Evolutionary conservation across 345 rosid species (phyloP).

Genomic region (Brassica juncea): DNA sequence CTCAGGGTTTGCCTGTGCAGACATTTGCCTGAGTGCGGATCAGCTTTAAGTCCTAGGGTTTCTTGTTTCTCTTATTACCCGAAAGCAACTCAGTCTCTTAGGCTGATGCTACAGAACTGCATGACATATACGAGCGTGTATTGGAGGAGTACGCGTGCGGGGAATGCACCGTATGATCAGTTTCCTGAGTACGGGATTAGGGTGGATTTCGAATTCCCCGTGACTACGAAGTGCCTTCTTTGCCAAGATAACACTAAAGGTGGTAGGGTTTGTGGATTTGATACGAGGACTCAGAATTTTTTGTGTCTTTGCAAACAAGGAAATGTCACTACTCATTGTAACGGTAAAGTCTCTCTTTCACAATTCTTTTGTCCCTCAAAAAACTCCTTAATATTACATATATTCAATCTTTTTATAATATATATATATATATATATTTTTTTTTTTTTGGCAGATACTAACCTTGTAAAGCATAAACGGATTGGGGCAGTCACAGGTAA

Average conservation of each 20-base stretch:
- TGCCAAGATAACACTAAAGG: conserved; percentile 83
- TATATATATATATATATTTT: too few relatives aligned
- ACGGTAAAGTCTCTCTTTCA: conserved; percentile 45
- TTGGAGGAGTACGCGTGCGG: conserved; percentile 66
- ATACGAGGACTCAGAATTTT: conserved; percentile 57
- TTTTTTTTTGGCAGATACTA: conserved; percentile 22
- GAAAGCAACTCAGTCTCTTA: conserved; percentile 73
- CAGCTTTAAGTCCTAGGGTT: conserved; percentile 45
- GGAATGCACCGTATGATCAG: conserved; percentile 54
- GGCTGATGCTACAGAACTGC: conserved; percentile 81
- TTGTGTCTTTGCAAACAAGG: conserved; percentile 62
- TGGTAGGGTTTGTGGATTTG: conserved; percentile 75
- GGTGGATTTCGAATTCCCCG: conserved; percentile 78
- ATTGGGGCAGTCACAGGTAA: conserved; percentile 38
- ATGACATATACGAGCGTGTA: conserved; percentile 80
- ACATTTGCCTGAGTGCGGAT: conserved; percentile 74
- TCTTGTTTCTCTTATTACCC: conserved; percentile 90
- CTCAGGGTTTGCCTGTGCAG: conserved; percentile 54
- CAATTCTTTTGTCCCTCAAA: background rate
- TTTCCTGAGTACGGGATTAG: conserved; percentile 84
- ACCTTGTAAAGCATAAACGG: conserved; percentile 30
- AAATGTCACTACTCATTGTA: conserved; percentile 69
- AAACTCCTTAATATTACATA: background rate
- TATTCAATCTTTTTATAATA: background rate
- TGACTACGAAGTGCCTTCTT: conserved; percentile 74